Percentiles rank a stretch among this genome's conserved stretches.
phyloP scores from a whole-genome alignment of 352 stramenopile species.

The Globisporangium apiculatum region DNA sequence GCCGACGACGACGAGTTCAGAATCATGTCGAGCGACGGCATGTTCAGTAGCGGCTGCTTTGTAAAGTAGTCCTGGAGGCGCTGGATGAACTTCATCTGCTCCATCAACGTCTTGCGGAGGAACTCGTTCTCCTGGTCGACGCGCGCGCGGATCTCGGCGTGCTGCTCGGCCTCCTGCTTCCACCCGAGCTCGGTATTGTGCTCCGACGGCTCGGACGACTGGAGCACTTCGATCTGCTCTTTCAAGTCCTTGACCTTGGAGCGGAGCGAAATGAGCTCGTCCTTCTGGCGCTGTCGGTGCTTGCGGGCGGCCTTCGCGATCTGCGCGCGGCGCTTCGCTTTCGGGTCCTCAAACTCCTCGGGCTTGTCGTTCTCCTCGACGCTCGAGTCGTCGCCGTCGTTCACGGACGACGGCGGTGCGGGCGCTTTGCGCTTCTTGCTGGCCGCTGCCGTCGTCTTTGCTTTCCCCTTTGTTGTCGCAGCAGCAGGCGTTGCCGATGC shows the following conservation, averaged over 20 bases:
- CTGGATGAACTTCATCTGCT: constrained; percentile 91
- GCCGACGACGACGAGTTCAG: constrained; percentile 69
- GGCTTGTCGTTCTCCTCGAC: constrained; percentile 56
- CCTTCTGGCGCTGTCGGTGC: constrained; percentile 84
- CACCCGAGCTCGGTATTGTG: constrained; percentile 86
- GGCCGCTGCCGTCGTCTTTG: constrained; percentile 24
- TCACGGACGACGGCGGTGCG: constrained; percentile 20
- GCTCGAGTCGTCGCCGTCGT: constrained; percentile 33
- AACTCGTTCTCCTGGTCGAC: constrained; percentile 89
- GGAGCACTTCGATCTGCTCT: constrained; percentile 85
- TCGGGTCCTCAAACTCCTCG: constrained; percentile 79
- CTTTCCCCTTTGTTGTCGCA: constrained; percentile 37
- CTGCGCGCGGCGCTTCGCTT: constrained; percentile 81
- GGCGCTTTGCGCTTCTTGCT: constrained; percentile 77
- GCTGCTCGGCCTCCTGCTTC: constrained; percentile 87
- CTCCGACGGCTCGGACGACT: constrained; percentile 83
- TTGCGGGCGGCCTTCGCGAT: constrained; percentile 86
- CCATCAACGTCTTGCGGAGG: constrained; percentile 83
- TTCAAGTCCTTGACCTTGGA: constrained; percentile 88
- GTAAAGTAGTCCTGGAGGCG: constrained; percentile 87
- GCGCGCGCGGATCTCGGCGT: constrained; percentile 80
- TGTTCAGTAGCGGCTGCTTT: constrained; percentile 87
- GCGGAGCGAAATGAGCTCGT: constrained; percentile 79
- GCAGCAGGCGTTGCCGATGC: constrained; percentile 12
- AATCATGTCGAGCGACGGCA: constrained; percentile 82